Evolutionary conservation across 2,329 filamentous ascomycete species (phyloP), one percentile per base, ranked within the genome.

Genomic region (Zymoseptoria brevis): DNA sequence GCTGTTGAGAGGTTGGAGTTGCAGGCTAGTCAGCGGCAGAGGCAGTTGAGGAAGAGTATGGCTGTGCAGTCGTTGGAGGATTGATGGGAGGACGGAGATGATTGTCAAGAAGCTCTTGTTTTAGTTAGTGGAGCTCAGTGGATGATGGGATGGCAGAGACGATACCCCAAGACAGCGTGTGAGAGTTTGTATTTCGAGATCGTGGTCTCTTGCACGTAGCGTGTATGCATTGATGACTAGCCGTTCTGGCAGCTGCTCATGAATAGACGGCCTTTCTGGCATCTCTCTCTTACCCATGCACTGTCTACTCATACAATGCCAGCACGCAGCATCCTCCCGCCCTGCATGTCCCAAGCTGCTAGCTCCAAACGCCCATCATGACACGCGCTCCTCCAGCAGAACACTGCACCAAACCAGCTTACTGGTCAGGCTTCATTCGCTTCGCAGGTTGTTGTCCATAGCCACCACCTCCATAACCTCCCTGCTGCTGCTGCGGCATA

Each of bases 1-100:
- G 87, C 89, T 26, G 89, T 96, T 19, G 90, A 94, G 71, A 82
- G 91, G 61, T 74, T 96, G 64, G 89, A 94, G 77, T 72, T 96
- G 68, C 90, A 96, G 76, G 88, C 90, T n/a, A 81, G 85, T 67
- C 91, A 96, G 75, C 76, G 82, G 71, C 83, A 89, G 73, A 80
- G 87, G 66, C 86, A 89, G 70, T 73, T 89, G 75, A 81, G 86
- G 72, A 88, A 86, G 82, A 88, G 85, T 72, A 86, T 88, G 83
- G 85, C 85, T 62, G 80, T 80, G 48, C 66, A 66, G 50, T 64
- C 35, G 35, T 45, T 45, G 35, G 35, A 45, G 35, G 35, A 45
- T 45, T 45, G 35, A 45, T 16, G 35, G 35, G 35, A 45, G 35
- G 35, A 45, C 4, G 35, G 11, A 5, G 35, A 16, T n/a, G n/a